These are phyloP conservation scores for Thielaviopsis euricoi DNA, from an alignment of 2,329 filamentous ascomycete species.

Conservation along the genomic window DNA sequence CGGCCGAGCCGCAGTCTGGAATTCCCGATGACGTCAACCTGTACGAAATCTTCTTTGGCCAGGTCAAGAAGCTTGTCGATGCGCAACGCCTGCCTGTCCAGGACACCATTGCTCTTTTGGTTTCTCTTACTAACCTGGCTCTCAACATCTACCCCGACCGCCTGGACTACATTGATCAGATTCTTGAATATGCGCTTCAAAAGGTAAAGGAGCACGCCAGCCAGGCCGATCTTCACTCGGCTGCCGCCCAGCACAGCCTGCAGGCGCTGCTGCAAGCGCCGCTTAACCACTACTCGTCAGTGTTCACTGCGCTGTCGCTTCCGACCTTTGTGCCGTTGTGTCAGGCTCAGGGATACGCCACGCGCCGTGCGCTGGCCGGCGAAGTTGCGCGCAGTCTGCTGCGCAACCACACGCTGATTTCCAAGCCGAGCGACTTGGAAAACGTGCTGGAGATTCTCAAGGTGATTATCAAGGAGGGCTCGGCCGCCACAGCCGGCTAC, in stretches of 20 bases:
- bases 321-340: slow-evolving; percentile 84
- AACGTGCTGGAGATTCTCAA: slow-evolving; percentile 77
- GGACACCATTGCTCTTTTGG: slow-evolving; percentile 82
- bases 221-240: slow-evolving; percentile 86
- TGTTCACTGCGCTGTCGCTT: slow-evolving; percentile 89
- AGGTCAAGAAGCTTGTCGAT: slow-evolving; percentile 86
- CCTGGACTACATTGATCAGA: slow-evolving; percentile 88
- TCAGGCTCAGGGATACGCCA: slow-evolving; percentile 84
- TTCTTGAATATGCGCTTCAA: slow-evolving; percentile 70
- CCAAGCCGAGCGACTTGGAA: slow-evolving; percentile 63
- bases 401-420: slow-evolving; percentile 63
- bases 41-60: slow-evolving; percentile 94
- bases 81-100: slow-evolving; percentile 82
- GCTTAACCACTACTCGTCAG: slow-evolving; percentile 73
- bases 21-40: slow-evolving; percentile 70
- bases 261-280: slow-evolving; percentile 82
- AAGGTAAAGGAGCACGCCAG: slow-evolving; percentile 84
- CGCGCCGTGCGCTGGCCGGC: slow-evolving; percentile 74
- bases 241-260: slow-evolving; percentile 73
- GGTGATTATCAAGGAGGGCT: slow-evolving; percentile 85
- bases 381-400: slow-evolving; percentile 75
- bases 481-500: slow-evolving; percentile 69
- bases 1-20: slow-evolving; percentile 17
- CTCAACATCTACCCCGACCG: slow-evolving; percentile 89
- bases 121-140: slow-evolving; percentile 85